Percentiles rank a stretch among this genome's conserved stretches.
These are phyloP conservation scores for Xylariaceae sp. DNA, from an alignment of 2,329 filamentous ascomycete species.

Conservation along the genomic window DNA sequence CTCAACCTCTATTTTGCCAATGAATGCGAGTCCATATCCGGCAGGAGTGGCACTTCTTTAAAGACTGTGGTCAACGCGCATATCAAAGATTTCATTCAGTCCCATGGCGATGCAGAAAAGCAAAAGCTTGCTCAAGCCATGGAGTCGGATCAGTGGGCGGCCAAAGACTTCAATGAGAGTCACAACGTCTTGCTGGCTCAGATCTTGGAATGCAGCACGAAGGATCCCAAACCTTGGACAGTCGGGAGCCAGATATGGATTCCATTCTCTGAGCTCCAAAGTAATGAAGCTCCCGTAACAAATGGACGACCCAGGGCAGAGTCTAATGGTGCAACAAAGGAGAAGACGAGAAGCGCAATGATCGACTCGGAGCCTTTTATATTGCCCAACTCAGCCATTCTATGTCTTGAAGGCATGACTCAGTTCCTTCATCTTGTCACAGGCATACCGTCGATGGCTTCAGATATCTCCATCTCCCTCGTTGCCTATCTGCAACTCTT, in stretches of 20 bases:
- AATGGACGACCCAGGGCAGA: conserved; percentile 35
- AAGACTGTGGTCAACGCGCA: conserved; percentile 78
- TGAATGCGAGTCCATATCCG: conserved; percentile 80
- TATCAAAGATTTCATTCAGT: conserved; percentile 73
- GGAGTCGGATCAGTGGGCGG: conserved; percentile 75
- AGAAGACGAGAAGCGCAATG: conserved; percentile 64
- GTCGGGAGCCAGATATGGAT: conserved; percentile 56
- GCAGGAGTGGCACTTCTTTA: conserved; percentile 66
- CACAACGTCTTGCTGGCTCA: conserved; percentile 56
- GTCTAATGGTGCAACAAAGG: conserved; percentile 49
- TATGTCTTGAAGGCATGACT: conserved; percentile 75
- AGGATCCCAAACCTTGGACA: conserved; percentile 63
- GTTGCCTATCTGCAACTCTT: conserved; percentile 87
- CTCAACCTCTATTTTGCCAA: conserved; percentile 79
- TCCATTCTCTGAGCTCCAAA: conserved; percentile 37
- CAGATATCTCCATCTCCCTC: conserved; percentile 72
- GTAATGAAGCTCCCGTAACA: conserved; percentile 29
- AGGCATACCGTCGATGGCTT: conserved; percentile 82
- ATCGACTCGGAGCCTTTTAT: conserved; percentile 84
- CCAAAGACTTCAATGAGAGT: conserved; percentile 65
- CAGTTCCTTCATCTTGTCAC: conserved; percentile 77
- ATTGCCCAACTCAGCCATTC: conserved; percentile 74
- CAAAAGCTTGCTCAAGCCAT: conserved; percentile 70
- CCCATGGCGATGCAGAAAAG: conserved; percentile 65
- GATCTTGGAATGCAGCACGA: conserved; percentile 65